Conservation (phyloP, 305 asterid species). For the Striga hermonthica region DNA sequence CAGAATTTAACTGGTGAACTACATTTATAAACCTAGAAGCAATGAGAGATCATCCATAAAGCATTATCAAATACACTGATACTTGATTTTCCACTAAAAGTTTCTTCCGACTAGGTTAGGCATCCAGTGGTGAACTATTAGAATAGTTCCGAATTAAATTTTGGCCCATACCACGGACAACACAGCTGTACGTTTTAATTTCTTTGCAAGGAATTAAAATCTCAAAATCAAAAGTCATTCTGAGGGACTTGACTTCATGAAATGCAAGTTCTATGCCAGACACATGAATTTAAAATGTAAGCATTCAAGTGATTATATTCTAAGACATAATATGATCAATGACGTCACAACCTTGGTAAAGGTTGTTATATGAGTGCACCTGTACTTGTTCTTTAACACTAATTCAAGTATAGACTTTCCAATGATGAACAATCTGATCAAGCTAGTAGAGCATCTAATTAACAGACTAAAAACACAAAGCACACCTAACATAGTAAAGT, state of each 20-base stretch:
- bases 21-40: too few relatives aligned
- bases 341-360: not conserved
- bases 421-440: not conserved
- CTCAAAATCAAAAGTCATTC: too few relatives aligned
- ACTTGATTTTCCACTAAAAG: too few relatives aligned
- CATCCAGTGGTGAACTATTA: too few relatives aligned
- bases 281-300: not conserved
- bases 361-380: not conserved
- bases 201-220: too few relatives aligned
- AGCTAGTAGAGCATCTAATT: slow-evolving; percentile 1
- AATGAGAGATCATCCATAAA: too few relatives aligned
- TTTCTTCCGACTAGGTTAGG: too few relatives aligned
- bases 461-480: not conserved
- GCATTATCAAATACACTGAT: too few relatives aligned
- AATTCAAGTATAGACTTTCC: not conserved
- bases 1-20: too few relatives aligned
- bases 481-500: too few relatives aligned
- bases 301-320: not conserved
- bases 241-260: not conserved
- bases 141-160: too few relatives aligned
- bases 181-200: not conserved
- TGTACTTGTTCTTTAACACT: not conserved
- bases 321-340: not conserved
- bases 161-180: not conserved
- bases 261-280: not conserved